Base-by-base conservation (phyloP, 345 rosid genomes). In the Linum lewisii region DNA sequence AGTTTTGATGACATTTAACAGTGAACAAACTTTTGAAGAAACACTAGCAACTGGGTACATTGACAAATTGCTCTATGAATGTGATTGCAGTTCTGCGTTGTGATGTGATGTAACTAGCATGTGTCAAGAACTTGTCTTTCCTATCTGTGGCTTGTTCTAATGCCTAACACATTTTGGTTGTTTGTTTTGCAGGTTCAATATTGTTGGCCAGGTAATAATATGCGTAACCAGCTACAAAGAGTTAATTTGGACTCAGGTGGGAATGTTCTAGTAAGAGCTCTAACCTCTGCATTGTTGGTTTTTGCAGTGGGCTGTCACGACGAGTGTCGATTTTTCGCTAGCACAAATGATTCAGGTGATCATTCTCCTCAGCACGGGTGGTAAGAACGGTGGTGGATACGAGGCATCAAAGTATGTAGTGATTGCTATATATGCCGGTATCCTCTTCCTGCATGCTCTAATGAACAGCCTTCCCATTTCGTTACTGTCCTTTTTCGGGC, bases 301-400 rank as follows among this genome's bases (percentile, higher is more conserved):
- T 69, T 67, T 81, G 84, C 87, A 91, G 98, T 92, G 95, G 96
- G 98, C 97, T 50, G 85, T 82, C 24, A 85, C 91, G 29, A 62
- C 91, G 26, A 85, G 92, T 63, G 20, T 85, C 23, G 92, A 85
- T 71, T 85, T 60, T 69, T 82, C 92, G 2, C 82, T 82, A 29
- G 87, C 92, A 24, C 82, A 79, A 71, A 58, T 85, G 76, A 74
- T 82, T 72, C 77, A 77, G 72, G 92, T 85, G 68, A 85, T 85
- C 36, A 77, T 86, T 50, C 97, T 88, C 56, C 97, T 93, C 29
- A 80, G 91, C 73, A 88, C 97, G 1, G 99, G 95, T 11, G 99
- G 97, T 18, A 83, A 80, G 77, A 92, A 84, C 64, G 99, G 94
- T 25, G 97, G 97, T 1, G 97, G 97, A 26, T 93, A 93, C 24